phyloP scores from a whole-genome alignment of 208 protist genomes.

The Acanthamoeba castellanii region DNA sequence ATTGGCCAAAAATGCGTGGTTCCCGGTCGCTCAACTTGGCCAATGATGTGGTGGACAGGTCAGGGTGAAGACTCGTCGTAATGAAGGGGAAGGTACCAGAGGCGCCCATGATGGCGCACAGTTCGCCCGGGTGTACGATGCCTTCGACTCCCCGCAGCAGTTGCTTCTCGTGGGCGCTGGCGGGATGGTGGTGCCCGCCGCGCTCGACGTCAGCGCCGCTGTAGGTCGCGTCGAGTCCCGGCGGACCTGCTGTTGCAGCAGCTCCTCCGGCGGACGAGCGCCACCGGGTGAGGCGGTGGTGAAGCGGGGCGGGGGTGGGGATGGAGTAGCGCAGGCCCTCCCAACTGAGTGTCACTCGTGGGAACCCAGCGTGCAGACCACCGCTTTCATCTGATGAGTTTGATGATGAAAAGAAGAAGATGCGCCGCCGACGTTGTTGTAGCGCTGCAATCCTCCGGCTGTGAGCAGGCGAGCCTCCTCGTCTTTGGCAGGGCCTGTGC shows the following conservation, averaged over 20 bases:
- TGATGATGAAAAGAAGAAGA: not conserved
- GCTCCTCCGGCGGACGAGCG: not conserved
- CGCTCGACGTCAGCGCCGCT: not conserved
- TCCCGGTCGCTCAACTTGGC: not conserved
- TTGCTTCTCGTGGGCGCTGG: not conserved
- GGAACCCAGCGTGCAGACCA: not conserved
- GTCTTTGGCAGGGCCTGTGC: not conserved
- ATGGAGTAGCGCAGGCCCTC: slow-evolving; percentile 44
- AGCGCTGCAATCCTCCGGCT: too few species aligned
- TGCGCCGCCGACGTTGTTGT: not conserved
- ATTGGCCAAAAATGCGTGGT: not conserved
- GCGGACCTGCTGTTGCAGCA: not conserved
- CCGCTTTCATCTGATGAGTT: not conserved
- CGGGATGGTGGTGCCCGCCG: not conserved
- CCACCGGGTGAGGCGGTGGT: not conserved
- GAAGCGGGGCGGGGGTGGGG: not conserved
- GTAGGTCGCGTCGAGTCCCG: not conserved
- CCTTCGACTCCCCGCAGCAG: slow-evolving; percentile 40
- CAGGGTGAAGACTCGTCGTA: not conserved
- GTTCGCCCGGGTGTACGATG: slow-evolving; percentile 61
- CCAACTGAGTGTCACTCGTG: slow-evolving; percentile 38
- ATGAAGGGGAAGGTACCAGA: slow-evolving; percentile 9
- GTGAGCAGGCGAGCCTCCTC: not conserved
- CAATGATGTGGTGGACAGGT: not conserved
- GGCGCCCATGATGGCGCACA: slow-evolving; percentile 70